Conservation (phyloP, 352 stramenopile genomes). For the Thraustotheca clavata region DNA sequence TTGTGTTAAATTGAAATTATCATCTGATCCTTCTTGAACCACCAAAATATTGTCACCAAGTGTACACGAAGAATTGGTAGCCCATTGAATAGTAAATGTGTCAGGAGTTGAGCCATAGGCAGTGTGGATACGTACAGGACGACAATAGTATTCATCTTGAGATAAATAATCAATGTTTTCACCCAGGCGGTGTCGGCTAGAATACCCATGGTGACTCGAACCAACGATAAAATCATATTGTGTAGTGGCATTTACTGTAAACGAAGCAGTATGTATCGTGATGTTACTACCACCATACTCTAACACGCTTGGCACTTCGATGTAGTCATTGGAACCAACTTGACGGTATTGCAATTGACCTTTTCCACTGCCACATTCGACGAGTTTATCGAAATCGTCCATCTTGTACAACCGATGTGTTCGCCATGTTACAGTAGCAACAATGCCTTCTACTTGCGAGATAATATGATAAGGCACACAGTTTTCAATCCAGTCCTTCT, state of each 20-base stretch:
- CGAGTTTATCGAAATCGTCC: conserved; percentile 29
- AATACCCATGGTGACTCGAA: conserved; percentile 73
- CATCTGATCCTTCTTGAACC: conserved; percentile 47
- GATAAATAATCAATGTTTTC: conserved; percentile 36
- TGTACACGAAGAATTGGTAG: conserved; percentile 50
- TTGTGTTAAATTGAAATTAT: conserved; percentile 26
- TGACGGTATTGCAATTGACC: conserved; percentile 63
- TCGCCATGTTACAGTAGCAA: conserved; percentile 50
- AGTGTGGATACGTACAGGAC: conserved; percentile 75
- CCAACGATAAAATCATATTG: conserved; percentile 66
- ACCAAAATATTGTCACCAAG: conserved; percentile 34
- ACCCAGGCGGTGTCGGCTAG: conserved; percentile 48
- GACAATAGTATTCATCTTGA: conserved; percentile 40
- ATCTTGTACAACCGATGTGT: conserved; percentile 55
- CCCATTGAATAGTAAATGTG: conserved; percentile 73
- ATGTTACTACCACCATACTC: conserved; percentile 35
- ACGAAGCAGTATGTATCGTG: conserved; percentile 58
- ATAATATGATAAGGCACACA: conserved; percentile 73
- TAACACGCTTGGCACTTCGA: conserved; percentile 30
- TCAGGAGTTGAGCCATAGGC: conserved; percentile 48
- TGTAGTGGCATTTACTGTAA: conserved; percentile 28
- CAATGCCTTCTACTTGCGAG: conserved; percentile 40
- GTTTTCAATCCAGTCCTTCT: conserved; percentile 78
- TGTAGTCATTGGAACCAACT: conserved; percentile 47
- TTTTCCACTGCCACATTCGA: conserved; percentile 21